Base-by-base conservation (phyloP, 345 rosid species). In the Noccaea bulbosa region DNA sequence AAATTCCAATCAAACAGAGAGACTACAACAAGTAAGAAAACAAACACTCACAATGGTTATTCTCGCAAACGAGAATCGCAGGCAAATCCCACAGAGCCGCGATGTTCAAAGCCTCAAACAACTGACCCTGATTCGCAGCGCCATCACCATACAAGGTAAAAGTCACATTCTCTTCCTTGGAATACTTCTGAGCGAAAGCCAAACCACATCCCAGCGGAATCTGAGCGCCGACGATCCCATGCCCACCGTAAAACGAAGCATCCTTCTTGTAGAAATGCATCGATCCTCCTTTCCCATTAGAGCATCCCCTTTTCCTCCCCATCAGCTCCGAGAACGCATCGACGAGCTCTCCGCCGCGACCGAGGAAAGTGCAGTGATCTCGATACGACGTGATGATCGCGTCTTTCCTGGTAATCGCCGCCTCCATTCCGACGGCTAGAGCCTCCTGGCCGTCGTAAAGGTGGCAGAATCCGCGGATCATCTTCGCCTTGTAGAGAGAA, bases 141-240 rank as follows among this genome's bases (percentile, higher is more conserved):
- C 96, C 99, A 45, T 89, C 99, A 17, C 99, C 99, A 57, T 94
- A 94, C 76, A 94, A 41, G 1, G 85, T 80, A 77, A 94, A 94
- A 24, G 92, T 83, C 74, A 89, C 99, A 4, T 82, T 69, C 32
- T 91, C 99, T 32, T 94, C 99, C 82, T 91, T 94, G 0, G 64
- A 70, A 49, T 94, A 94, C 86, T 94, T 94, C 78, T 91, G 99
- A 3, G 93, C 99, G 16, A 94, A 91, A 15, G 99, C 99, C 79
- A 94, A 69, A 35, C 99, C 99, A 70, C 97, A 87, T 0, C 99
- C 99, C 62, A 94, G 70, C 0, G 99, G 99, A 69, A 94, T 67
- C 84, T 94, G 99, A 62, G 99, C 99, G 0, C 99, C 98, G 20
- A 94, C 99, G 55, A 94, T 94, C 50, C 99, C 99, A 54, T 94